Evolutionary conservation across 305 asterid genomes (phyloP).

Genomic region (Fraxinus paxiana): DNA sequence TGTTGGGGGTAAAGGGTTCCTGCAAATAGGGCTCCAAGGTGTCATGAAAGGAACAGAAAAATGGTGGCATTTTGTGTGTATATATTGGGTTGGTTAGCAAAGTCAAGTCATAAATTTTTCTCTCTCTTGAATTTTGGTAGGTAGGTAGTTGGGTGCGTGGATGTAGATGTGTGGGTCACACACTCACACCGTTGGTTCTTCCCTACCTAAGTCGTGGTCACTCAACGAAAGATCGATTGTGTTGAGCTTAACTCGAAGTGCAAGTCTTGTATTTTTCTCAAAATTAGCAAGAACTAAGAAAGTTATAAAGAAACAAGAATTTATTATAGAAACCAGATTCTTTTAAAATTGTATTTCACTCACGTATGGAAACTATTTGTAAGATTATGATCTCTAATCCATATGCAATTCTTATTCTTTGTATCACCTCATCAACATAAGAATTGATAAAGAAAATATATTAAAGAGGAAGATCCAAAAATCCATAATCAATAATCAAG

Average conservation of each 20-base stretch:
- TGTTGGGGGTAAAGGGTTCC: not conserved
- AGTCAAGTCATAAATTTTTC: not conserved
- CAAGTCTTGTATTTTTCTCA: no score
- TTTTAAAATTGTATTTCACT: no score
- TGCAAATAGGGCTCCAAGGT: slow-evolving; percentile 1
- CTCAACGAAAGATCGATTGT: not conserved
- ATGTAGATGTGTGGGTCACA: not conserved
- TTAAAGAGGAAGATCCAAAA: no score
- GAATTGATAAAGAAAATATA: no score
- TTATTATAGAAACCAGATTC: no score
- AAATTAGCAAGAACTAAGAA: not conserved
- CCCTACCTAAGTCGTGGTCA: not conserved
- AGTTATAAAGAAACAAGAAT: no score
- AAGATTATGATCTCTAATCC: no score
- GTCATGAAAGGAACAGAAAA: slow-evolving; percentile 20
- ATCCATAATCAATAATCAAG: no score
- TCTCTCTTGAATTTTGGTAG: not conserved
- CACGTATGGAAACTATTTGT: no score
- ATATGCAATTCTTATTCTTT: no score
- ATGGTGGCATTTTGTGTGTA: not conserved
- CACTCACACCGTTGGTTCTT: not conserved
- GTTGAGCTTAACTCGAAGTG: not conserved
- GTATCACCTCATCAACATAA: no score
- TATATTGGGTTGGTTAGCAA: not conserved
- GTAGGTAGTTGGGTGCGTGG: not conserved